Evolutionary conservation across 768 basidiomycete genomes (phyloP), one percentile per base, ranked within the genome.

Genomic region (Lentinula raphanica): DNA sequence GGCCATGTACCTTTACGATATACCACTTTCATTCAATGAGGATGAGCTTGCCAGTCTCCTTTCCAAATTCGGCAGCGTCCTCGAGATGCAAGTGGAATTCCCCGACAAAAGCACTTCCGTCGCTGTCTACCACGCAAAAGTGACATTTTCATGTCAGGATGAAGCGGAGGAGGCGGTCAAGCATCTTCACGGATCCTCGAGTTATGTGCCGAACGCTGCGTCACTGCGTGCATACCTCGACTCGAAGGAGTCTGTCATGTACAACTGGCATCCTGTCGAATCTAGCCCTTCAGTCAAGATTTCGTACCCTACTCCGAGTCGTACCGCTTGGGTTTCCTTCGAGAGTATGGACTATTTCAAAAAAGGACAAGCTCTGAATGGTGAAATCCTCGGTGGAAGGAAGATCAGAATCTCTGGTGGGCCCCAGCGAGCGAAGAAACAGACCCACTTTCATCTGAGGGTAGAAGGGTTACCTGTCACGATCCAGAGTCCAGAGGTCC

Each of bases 311-410:
- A 71, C 76, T 9, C 76, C 82, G 0, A 69, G 67, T 51, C 62
- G 67, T 27, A 67, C 67, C 7, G 81, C 77, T 5, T 85, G 79
- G 77, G 72, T 71, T 21, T 74, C 75, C 59, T 86, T 82, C 63
- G 25, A 66, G 4, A 72, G 72, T 2, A 67, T 81, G 36, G 66
- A 70, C 2, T 60, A 60, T n/a, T 83, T 82, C 2, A 80, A 79
- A 59, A 53, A 65, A 11, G 73, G 76, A 48, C 62, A 62, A n/a
- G 69, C 69, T 25, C 66, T 84, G 3, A 62, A 81, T 49, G 76
- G 74, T 1, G 62, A 62, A 39, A 61, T 66, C 9, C 64, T 82
- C 60, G 66, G 73, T 13, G 77, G 76, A 12, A 69, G 74, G 23
- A 70, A 67, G 50, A 67, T 85, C 49, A 70, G 69, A 19, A 75